A percentile compares a stretch with the other conserved stretches of the same genome.
These are phyloP conservation scores for Panellus pusillus DNA, from an alignment of 768 basidiomycete genomes.

Conservation along the genomic window DNA sequence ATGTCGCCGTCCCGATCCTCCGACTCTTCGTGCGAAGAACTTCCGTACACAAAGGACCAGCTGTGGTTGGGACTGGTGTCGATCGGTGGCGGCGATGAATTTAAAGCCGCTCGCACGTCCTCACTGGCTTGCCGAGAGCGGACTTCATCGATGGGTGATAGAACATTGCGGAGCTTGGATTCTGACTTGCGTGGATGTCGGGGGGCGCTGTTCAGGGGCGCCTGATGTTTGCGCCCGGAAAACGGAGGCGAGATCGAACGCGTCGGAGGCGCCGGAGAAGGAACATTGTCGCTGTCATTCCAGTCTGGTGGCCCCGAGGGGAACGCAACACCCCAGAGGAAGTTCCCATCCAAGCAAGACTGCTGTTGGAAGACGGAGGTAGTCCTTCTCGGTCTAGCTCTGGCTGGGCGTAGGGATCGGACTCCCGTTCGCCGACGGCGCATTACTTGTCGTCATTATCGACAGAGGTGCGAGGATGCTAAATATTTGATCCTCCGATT, in stretches of 20 bases:
- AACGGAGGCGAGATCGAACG: conserved; percentile 53
- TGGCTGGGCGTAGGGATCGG: conserved; percentile 51
- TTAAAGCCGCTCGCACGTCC: conserved; percentile 18
- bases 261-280: conserved; percentile 43
- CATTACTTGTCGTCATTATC: conserved; percentile 56
- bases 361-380: conserved; percentile 29
- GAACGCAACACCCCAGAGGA: conserved; percentile 45
- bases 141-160: conserved; percentile 70
- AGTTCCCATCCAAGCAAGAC: conserved; percentile 51
- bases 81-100: conserved; percentile 27
- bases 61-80: conserved; percentile 22
- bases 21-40: conserved; percentile 18
- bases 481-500: conserved; percentile 89
- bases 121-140: conserved; percentile 36
- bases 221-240: conserved; percentile 50
- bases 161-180: conserved; percentile 70
- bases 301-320: conserved; percentile 56
- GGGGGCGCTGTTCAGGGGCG: conserved; percentile 35
- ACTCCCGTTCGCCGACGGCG: conserved; percentile 56
- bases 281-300: conserved; percentile 43
- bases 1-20: conserved; percentile 34
- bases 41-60: conserved; percentile 24
- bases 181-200: conserved; percentile 51
- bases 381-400: conserved; percentile 37
- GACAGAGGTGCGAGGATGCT: conserved; percentile 87